These are phyloP conservation scores for Coemansia sp. DNA, from an alignment of 192 early-diverging fungal genomes.

Conservation along the genomic window DNA sequence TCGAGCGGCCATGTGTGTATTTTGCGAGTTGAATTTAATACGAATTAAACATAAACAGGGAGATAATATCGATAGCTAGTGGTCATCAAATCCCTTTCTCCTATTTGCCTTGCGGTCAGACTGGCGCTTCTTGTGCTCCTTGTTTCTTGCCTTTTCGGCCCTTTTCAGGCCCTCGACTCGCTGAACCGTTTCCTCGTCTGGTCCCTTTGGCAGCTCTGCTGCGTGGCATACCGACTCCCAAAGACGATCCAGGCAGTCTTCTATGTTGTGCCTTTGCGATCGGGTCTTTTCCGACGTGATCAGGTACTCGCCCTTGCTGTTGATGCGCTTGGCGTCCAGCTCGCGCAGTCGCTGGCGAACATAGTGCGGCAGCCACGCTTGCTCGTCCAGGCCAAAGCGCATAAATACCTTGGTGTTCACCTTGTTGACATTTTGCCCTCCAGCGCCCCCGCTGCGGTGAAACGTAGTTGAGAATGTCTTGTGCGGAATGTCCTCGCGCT, in stretches of 20 bases:
- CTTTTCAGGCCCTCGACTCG: conserved; percentile 64
- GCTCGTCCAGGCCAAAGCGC: conserved; percentile 68
- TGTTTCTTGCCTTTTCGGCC: conserved; percentile 62
- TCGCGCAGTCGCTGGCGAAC: conserved; percentile 63
- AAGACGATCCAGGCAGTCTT: conserved; percentile 80
- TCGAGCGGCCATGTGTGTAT: conserved; percentile 19
- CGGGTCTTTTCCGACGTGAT: conserved; percentile 76
- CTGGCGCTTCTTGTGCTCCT: conserved; percentile 64
- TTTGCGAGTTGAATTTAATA: not conserved
- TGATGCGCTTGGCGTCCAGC: conserved; percentile 63
- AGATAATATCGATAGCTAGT: not conserved
- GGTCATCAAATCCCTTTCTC: conserved; percentile 44
- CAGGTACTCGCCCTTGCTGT: conserved; percentile 73
- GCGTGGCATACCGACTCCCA: conserved; percentile 62
- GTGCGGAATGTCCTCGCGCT: conserved; percentile 64
- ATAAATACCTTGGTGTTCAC: conserved; percentile 87
- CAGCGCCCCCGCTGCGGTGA: conserved; percentile 80
- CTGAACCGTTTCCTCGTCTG: conserved; percentile 64
- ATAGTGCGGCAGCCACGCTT: conserved; percentile 75
- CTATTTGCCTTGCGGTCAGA: conserved; percentile 69
- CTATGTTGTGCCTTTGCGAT: conserved; percentile 74
- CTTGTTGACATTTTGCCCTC: conserved; percentile 96
- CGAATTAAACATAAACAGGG: not conserved
- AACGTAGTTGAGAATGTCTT: conserved; percentile 62
- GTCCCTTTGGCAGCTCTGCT: conserved; percentile 67